Evolutionary conservation across 257 asterid genomes (phyloP).

Genomic region (Primulina eburnea): DNA sequence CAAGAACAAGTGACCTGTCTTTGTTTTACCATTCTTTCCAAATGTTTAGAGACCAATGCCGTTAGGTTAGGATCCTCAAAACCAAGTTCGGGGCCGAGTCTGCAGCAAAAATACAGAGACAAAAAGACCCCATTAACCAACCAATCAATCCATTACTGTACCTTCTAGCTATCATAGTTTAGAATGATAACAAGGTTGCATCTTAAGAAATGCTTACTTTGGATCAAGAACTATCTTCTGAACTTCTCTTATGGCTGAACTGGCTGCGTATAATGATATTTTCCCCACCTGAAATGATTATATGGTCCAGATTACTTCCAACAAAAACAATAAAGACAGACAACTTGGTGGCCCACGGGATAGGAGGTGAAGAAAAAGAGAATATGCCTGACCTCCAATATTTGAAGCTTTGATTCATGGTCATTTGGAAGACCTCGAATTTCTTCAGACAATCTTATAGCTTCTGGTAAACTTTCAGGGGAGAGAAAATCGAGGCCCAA

Average conservation of each 20-base stretch:
- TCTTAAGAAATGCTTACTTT: slow-evolving; percentile 52
- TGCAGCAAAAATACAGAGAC: slow-evolving; percentile 34
- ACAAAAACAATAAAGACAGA: neutral
- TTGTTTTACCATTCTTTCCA: slow-evolving; percentile 72
- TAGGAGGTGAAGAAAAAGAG: neutral
- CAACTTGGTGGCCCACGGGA: neutral
- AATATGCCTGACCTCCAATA: slow-evolving; percentile 64
- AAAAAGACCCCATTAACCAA: neutral
- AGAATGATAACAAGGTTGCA: neutral
- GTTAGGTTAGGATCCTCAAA: slow-evolving; percentile 88
- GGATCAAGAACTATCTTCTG: slow-evolving; percentile 95
- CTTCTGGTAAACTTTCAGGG: slow-evolving; percentile 84
- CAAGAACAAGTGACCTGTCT: slow-evolving; percentile 67
- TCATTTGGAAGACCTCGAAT: slow-evolving; percentile 90
- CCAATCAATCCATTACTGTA: neutral
- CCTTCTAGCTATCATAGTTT: neutral
- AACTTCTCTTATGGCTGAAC: slow-evolving; percentile 93
- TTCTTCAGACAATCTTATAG: slow-evolving; percentile 70
- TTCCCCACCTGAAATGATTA: slow-evolving; percentile 72
- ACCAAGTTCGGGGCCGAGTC: slow-evolving; percentile 77
- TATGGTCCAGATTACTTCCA: slow-evolving; percentile 14
- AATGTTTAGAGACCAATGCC: slow-evolving; percentile 58
- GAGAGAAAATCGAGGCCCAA: slow-evolving; percentile 96
- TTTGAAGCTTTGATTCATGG: slow-evolving; percentile 76
- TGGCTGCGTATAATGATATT: slow-evolving; percentile 89